These are phyloP conservation scores for Schwanniomyces sp. DNA, from an alignment of 805 yeast genomes.

Conservation along the genomic window DNA sequence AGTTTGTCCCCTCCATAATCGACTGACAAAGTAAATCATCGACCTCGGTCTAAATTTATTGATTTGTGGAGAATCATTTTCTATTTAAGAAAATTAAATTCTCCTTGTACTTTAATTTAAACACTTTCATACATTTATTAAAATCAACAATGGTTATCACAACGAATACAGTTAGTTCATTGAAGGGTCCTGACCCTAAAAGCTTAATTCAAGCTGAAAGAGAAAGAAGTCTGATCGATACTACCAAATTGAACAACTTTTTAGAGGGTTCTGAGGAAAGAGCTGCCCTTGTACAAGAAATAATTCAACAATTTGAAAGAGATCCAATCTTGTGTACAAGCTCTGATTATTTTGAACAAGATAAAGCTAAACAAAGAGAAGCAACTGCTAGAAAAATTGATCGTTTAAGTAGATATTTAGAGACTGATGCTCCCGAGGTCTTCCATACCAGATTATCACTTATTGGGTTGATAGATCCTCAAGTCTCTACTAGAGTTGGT, in stretches of 20 bases:
- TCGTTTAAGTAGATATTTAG: constrained; percentile 62
- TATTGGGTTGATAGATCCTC: constrained; percentile 72
- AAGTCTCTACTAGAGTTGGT: constrained; percentile 77
- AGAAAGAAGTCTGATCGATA: constrained; percentile 29
- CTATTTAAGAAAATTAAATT: neutral
- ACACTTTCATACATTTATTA: neutral
- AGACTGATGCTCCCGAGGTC: constrained; percentile 38
- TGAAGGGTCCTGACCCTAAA: constrained; percentile 34
- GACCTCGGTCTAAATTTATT: neutral
- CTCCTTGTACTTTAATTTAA: neutral
- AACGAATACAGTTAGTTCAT: constrained; percentile 20
- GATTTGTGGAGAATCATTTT: neutral
- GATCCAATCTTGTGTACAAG: constrained; percentile 64
- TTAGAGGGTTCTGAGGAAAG: constrained; percentile 42
- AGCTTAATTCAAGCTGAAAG: constrained; percentile 32
- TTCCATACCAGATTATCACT: constrained; percentile 61
- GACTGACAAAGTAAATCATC: neutral
- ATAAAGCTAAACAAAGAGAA: constrained; percentile 58
- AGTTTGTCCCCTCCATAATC: neutral
- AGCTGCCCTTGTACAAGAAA: constrained; percentile 45
- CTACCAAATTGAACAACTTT: constrained; percentile 39
- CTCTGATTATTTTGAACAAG: constrained; percentile 55
- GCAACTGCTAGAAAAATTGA: constrained; percentile 60
- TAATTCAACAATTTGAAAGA: constrained; percentile 60
- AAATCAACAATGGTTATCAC: constrained; percentile 2